phyloP scores from a whole-genome alignment of 306 rosid genomes.

The Begonia loranthoides region DNA sequence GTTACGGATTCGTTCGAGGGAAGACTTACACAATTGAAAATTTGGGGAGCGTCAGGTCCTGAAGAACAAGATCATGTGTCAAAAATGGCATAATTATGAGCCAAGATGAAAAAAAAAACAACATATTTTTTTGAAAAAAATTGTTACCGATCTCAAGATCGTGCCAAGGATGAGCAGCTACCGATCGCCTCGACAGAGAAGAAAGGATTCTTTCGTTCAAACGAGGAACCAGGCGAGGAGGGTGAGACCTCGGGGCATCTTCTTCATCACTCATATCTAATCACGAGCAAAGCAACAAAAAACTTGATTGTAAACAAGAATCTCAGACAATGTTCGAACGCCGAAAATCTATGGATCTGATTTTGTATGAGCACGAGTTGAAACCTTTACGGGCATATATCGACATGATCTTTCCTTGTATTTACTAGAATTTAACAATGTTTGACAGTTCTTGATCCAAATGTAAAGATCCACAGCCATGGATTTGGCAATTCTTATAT shows the following conservation, averaged over 20 bases:
- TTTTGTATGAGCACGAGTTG: no score
- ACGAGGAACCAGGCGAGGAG: constrained; percentile 25
- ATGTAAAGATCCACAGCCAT: no score
- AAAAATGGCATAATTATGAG: background rate
- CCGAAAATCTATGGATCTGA: no score
- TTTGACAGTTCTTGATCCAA: no score
- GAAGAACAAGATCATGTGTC: background rate
- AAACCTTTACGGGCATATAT: no score
- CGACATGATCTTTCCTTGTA: no score
- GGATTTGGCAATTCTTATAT: no score
- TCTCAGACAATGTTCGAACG: no score
- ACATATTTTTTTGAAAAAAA: background rate
- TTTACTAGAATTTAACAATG: no score
- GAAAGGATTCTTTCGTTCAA: constrained; percentile 94
- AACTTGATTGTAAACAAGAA: background rate
- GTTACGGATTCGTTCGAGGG: background rate
- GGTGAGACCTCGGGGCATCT: background rate
- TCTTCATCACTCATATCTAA: constrained; percentile 34
- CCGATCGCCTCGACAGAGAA: constrained; percentile 76
- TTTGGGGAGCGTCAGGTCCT: constrained; percentile 1
- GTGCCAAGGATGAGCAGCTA: constrained; percentile 99
- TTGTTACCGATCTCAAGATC: constrained; percentile 92
- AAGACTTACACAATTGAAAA: constrained; percentile 1
- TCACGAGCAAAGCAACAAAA: background rate
- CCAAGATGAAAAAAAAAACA: background rate